Percentiles rank a stretch among this genome's conserved stretches.
phyloP scores from a whole-genome alignment of 768 basidiomycete genomes.

The Mycena polygramma region DNA sequence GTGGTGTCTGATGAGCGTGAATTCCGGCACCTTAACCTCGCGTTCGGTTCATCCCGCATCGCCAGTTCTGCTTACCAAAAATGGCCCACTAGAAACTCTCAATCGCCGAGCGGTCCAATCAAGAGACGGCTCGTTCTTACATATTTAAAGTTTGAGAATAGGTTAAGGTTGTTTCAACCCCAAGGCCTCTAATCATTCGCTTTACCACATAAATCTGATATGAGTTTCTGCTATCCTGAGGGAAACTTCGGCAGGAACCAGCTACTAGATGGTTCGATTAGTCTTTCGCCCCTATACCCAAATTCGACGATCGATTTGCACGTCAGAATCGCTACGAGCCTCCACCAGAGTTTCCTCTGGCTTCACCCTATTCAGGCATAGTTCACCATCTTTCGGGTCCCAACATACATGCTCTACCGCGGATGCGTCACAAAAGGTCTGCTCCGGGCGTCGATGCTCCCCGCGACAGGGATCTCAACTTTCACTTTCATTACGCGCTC shows the following conservation, averaged over 20 bases:
- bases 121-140: slow-evolving; percentile 89
- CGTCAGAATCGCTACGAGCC: slow-evolving; percentile 90
- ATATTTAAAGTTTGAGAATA: slow-evolving; percentile 87
- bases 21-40: slow-evolving; percentile 84
- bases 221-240: slow-evolving; percentile 71
- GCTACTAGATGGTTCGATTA: slow-evolving; percentile 96
- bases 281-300: slow-evolving; percentile 97
- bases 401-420: slow-evolving; percentile 88
- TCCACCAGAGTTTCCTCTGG: slow-evolving; percentile 68
- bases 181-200: slow-evolving; percentile 94
- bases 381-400: slow-evolving; percentile 94
- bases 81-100: slow-evolving; percentile 86
- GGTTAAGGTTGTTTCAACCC: slow-evolving; percentile 91
- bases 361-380: slow-evolving; percentile 91
- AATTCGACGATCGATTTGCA: slow-evolving; percentile 97
- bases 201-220: slow-evolving; percentile 77
- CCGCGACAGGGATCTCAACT: slow-evolving; percentile 71
- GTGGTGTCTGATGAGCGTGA: slow-evolving; percentile 89
- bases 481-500: too few relatives aligned
- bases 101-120: slow-evolving; percentile 85
- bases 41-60: slow-evolving; percentile 79
- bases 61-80: slow-evolving; percentile 81
- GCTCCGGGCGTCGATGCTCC: slow-evolving; percentile 83
- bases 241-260: slow-evolving; percentile 94
- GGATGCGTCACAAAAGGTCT: slow-evolving; percentile 79